Evolutionary conservation across 768 basidiomycete genomes (phyloP).

Genomic region (Podaxis sp.): DNA sequence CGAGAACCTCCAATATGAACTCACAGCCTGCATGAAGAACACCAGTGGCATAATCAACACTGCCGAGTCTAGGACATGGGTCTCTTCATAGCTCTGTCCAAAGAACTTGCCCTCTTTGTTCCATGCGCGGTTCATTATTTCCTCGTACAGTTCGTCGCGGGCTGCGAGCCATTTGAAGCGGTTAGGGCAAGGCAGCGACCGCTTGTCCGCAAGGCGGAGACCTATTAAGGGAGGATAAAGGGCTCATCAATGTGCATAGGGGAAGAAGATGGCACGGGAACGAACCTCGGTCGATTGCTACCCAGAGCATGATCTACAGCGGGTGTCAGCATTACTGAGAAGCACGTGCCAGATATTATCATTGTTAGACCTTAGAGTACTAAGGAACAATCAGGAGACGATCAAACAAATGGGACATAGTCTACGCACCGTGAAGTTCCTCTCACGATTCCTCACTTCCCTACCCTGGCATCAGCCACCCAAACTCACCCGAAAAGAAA

Average conservation of each 20-base stretch:
- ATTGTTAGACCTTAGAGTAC: slow-evolving; percentile 71
- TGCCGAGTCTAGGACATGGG: slow-evolving; percentile 78
- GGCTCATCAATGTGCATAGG: neutral
- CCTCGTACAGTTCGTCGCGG: slow-evolving; percentile 68
- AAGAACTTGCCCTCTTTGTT: slow-evolving; percentile 69
- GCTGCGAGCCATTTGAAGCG: slow-evolving; percentile 19
- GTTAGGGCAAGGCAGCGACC: slow-evolving; percentile 78
- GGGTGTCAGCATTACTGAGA: slow-evolving; percentile 15
- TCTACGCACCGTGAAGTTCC: slow-evolving; percentile 75
- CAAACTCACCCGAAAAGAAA: neutral
- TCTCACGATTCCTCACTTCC: slow-evolving; percentile 87
- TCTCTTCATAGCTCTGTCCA: slow-evolving; percentile 90
- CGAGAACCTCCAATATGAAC: slow-evolving; percentile 20
- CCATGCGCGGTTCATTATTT: slow-evolving; percentile 90
- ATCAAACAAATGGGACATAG: neutral
- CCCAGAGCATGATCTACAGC: slow-evolving; percentile 88
- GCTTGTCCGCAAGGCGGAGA: slow-evolving; percentile 90
- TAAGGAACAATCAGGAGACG: slow-evolving; percentile 23
- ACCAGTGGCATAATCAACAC: slow-evolving; percentile 91
- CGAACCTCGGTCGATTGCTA: slow-evolving; percentile 87
- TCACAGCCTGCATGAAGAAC: slow-evolving; percentile 83
- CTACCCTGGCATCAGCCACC: slow-evolving; percentile 34
- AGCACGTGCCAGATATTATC: neutral
- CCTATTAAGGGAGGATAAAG: slow-evolving; percentile 35
- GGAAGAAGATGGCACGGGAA: neutral